A percentile compares a stretch with the other conserved stretches of the same genome.
Conservation (phyloP, 2,329 filamentous ascomycete species). For the Aspergillus intermedius region DNA sequence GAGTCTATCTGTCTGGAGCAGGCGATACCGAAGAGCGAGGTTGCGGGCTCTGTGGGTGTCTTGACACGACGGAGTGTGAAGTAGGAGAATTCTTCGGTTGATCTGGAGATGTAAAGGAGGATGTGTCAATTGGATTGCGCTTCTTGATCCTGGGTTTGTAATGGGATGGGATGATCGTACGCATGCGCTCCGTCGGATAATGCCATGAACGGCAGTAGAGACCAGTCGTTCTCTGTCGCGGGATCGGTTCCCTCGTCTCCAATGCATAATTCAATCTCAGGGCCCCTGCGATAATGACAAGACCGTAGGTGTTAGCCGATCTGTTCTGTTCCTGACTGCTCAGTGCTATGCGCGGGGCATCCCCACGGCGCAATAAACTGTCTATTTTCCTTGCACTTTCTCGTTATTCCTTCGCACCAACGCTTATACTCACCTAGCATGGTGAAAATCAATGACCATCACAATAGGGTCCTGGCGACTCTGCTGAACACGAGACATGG, state of each 20-base stretch:
- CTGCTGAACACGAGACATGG: conserved; percentile 21
- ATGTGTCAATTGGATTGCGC: not conserved
- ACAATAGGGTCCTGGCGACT: conserved; percentile 61
- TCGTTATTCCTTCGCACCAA: not conserved
- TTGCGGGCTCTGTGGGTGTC: conserved; percentile 48
- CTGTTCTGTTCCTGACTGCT: not conserved
- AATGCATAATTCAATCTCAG: conserved; percentile 91
- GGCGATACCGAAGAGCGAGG: conserved; percentile 89
- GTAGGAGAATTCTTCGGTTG: conserved; percentile 95
- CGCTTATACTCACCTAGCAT: conserved; percentile 48
- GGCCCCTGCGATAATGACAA: conserved; percentile 51
- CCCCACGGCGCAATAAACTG: not conserved
- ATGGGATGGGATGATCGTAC: conserved; percentile 44
- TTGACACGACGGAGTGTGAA: conserved; percentile 71
- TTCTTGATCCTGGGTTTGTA: conserved; percentile 2
- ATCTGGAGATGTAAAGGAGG: conserved; percentile 42
- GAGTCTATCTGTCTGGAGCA: conserved; percentile 90
- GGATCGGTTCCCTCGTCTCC: conserved; percentile 73
- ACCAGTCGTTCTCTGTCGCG: conserved; percentile 79
- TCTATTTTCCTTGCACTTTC: not conserved
- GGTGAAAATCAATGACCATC: conserved; percentile 76
- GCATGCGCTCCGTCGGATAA: conserved; percentile 92
- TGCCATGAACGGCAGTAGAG: conserved; percentile 90
- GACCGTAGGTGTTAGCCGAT: conserved; percentile 3
- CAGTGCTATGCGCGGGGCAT: too few relatives aligned